Evolutionary conservation across 495 filamentous ascomycete species (phyloP).

Genomic region (Pseudevernia furfuracea): DNA sequence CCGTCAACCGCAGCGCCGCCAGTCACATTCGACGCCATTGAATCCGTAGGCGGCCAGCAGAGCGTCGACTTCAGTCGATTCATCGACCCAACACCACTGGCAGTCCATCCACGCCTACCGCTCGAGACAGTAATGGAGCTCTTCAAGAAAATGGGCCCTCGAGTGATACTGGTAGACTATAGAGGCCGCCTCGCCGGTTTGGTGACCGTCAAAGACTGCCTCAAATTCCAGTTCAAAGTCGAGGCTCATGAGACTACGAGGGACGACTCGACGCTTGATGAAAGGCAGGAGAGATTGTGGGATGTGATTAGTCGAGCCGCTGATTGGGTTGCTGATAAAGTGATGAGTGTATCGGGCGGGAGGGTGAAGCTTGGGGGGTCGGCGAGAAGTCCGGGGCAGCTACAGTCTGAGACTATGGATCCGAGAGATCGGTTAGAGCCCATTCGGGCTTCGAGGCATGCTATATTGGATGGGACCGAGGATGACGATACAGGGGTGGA

Average conservation of each 20-base stretch:
- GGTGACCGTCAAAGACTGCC: constrained; percentile 93
- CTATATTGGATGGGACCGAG: constrained; percentile 61
- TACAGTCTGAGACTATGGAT: constrained; percentile 27
- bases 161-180: constrained; percentile 89
- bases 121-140: constrained; percentile 98
- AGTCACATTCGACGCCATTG: constrained; percentile 58
- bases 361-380: constrained; percentile 24
- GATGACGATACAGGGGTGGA: constrained; percentile 56
- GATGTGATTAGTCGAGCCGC: constrained; percentile 50
- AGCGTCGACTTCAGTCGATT: constrained; percentile 79
- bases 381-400: constrained; percentile 18
- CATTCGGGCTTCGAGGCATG: constrained; percentile 22
- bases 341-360: constrained; percentile 44
- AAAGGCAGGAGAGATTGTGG: constrained; percentile 63
- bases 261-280: constrained; percentile 33
- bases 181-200: constrained; percentile 73
- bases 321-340: constrained; percentile 46
- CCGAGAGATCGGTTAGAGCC: constrained; percentile 27
- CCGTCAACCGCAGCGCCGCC: constrained; percentile 36
- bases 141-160: constrained; percentile 95
- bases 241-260: constrained; percentile 77
- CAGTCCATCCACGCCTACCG: constrained; percentile 83
- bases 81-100: constrained; percentile 82
- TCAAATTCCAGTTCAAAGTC: constrained; percentile 96
- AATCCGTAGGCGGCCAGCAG: constrained; percentile 45